These are phyloP conservation scores for Aspergillus terreus DNA, from an alignment of 2,329 filamentous ascomycete species.

Conservation along the genomic window DNA sequence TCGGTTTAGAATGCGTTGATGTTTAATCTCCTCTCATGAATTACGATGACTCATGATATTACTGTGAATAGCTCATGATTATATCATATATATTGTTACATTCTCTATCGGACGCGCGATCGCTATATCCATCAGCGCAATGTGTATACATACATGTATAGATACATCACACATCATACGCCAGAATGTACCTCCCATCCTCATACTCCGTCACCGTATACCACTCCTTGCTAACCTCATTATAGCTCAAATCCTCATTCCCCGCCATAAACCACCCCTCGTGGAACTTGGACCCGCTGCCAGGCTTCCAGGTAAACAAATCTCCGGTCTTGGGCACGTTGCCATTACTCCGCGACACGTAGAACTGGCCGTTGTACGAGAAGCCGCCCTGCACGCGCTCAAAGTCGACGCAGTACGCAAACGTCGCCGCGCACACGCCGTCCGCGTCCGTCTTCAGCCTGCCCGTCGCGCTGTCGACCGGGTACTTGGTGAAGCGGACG, in stretches of 20 bases:
- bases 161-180: background rate
- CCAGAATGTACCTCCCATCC: constrained; percentile 1
- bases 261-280: constrained; percentile 20
- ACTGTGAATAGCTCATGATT: background rate
- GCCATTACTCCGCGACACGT: constrained; percentile 32
- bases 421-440: constrained; percentile 20
- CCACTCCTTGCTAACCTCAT: constrained; percentile 21
- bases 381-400: constrained; percentile 34
- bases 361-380: constrained; percentile 27
- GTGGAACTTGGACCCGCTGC: constrained; percentile 6
- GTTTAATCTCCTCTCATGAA: background rate
- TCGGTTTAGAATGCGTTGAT: background rate
- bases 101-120: too few relatives aligned
- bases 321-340: constrained; percentile 24
- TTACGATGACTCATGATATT: background rate
- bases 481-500: constrained; percentile 29
- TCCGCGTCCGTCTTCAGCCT: constrained; percentile 18
- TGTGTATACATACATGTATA: too few relatives aligned
- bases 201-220: constrained; percentile 20
- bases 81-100: too few relatives aligned
- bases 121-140: too few relatives aligned
- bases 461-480: constrained; percentile 26
- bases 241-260: constrained; percentile 34
- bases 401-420: constrained; percentile 32
- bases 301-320: constrained; percentile 31